Base-by-base conservation (phyloP, 208 protist species). In the Crithidia bombi region DNA sequence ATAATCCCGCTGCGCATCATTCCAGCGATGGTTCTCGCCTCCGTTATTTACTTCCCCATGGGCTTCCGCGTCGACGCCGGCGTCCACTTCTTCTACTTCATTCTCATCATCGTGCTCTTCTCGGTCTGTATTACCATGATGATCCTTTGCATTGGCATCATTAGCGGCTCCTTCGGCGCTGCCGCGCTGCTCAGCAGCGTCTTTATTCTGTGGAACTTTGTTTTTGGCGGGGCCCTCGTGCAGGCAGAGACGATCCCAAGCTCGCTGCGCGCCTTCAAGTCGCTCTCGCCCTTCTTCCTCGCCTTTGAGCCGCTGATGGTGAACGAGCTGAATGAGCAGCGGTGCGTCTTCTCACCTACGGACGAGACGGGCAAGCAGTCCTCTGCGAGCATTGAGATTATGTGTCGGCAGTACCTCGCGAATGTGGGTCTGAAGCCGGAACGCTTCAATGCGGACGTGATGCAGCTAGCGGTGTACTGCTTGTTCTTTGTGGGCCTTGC, bases 1-100 rank as follows among this genome's bases (percentile, higher is more conserved):
- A 84, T 98, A 41, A 50, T 98, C 2, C 92, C 91, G 26, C 75
- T 98, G 28, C 89, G 91, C 47, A 68, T 97, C 19, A 73, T 98
- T 2, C 91, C 94, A 4, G 76, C 90, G 17, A 73, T 92, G 52
- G 87, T 96, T 44, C 82, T 98, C n/a, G 69, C 84, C 38, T 82
- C 83, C 21, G 78, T 97, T 49, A 96, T 96, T 50, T 97, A 97
- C 79, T 93, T 93, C 61, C 90, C 90, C 23, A 97, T 97, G 90
- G 91, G 93, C 44, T 87, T 96, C 50, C 93, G 93, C 62, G 72
- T 75, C 1, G 93, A 97, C 59, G 76, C 75, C 33, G 87, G 88
- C 10, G 68, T 77, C 12, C 83, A 95, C 68, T 97, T 97, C 62
- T 85, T 95, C 43, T 97, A 90, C 75, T 95, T 96, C 59, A 81